Evolutionary conservation across 83 land plant species (phyloP), one percentile per base, ranked within the genome.

Genomic region (Picea engelmannii): DNA sequence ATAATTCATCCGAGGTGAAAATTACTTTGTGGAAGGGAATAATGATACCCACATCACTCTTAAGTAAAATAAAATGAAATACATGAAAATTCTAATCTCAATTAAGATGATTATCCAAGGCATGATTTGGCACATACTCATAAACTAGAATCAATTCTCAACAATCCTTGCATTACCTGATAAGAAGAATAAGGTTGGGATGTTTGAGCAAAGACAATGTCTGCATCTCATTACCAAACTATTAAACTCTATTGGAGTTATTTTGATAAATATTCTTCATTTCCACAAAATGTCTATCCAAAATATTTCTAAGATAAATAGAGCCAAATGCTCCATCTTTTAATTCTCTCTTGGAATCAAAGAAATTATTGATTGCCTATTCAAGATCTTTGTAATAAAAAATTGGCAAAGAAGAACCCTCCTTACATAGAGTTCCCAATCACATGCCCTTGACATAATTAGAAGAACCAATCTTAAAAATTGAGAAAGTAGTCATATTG

Each of bases 251-350:
- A 10, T 66, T 80, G 23, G 58, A 59, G 79, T 83, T 79, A 44
- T 66, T 55, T 0, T 83, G 83, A 44, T 76, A 82, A n/a, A 83
- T 70, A 23, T 70, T 74, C 44, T 88, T 88, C 21, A 85, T 84
- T 40, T 88, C 90, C 17, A 85, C 82, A 9, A 76, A 12, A 52
- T 78, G 25, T 2, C 88, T 85, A 40, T 83, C 79, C 6, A 67
- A 15, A 27, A 88, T 76, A 23, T 80, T 85, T 6, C 90, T 88
- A 47, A 86, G 52, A 85, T 83, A 85, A 1, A 88, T 85, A 40
- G 80, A 83, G 47, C 83, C 84, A 59, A 87, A 88, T 17, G 85
- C 90, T 21, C 90, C 90, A 23, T 70, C 82, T 2, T 88, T 88
- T 21, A 88, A 62, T 17, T 78, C 67, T 20, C 78, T 80, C 7